Base-by-base conservation (phyloP, 73 alveolate genomes). In the Paramecium tetraurelia region DNA sequence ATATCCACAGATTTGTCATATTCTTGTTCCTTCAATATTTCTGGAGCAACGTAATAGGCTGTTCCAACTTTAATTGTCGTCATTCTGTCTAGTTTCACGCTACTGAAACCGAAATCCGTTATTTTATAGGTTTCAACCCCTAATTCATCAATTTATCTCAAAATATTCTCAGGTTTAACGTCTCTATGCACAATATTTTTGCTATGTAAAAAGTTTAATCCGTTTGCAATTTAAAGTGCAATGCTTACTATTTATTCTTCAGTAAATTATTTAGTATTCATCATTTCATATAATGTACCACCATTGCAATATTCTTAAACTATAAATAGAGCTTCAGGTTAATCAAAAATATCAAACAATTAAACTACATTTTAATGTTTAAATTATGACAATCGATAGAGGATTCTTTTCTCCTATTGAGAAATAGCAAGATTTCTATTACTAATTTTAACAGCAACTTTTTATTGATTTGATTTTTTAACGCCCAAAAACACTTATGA, bases 1-100 rank as follows among this genome's bases (percentile, higher is more conserved):
- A 92, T 85, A 90, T 93, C 96, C 11, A 93, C 93, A 14, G 86
- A 83, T 75, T 90, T 43, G 27, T 90, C 77, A 90, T 93, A 93
- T 22, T 95, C 93, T 24, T 59, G 69, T 86, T 92, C 87, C 58
- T 94, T 93, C 35, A 72, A 40, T 77, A 94, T 95, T 87, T 94
- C 97, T 14, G 97, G 97, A 36, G 97, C 97, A 1, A 94, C 97
- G 84, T 94, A 94, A 92, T 94, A 94, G 4, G 97, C 97, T 5
- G 97, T 94, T 36, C 97, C 97, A 5, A 94, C 97, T 85, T 95
- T 89, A 9, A 93, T 86, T 86, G 89, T 92, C 50, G 89, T 92
- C 94, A 92, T 94, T 80, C 94, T 77, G 83, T 93, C 95, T 44
- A 92, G 76, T 59, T 80, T 80, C 11, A 80, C 16, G 12, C 63